Evolutionary conservation across 441 rosid genomes (phyloP).

Genomic region (Mallotus japonicus): DNA sequence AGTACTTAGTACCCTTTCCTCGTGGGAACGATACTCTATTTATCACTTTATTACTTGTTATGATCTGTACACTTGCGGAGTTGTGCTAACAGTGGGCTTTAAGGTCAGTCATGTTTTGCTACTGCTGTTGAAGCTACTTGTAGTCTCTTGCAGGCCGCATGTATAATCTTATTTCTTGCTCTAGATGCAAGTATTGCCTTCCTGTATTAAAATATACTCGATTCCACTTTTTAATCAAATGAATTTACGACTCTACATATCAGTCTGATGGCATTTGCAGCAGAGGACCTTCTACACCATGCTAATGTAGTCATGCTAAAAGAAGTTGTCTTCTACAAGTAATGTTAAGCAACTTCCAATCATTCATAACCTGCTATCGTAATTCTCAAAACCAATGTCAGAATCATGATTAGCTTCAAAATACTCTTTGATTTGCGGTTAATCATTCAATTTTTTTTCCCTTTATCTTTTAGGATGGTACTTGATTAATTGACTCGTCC

Average conservation of each 20-base stretch:
- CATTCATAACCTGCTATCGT: no score
- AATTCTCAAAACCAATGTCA: no score
- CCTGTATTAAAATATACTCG: background rate
- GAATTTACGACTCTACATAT: background rate
- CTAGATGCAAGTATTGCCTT: background rate
- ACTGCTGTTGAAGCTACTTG: conserved; percentile 61
- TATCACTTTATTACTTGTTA: no score
- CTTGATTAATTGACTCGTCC: background rate
- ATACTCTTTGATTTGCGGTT: background rate
- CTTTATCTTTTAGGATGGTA: background rate
- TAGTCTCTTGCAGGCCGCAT: conserved; percentile 64
- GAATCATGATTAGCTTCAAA: no score
- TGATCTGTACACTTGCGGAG: no score
- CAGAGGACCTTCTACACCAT: conserved; percentile 10
- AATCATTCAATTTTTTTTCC: no score
- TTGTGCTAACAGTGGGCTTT: conserved; percentile 38
- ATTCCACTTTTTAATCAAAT: background rate
- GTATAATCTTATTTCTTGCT: conserved; percentile 30
- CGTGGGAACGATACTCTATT: no score
- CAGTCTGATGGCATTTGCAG: background rate
- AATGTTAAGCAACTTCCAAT: no score
- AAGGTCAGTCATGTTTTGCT: conserved; percentile 56
- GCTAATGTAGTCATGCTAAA: background rate
- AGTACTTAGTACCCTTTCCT: no score
- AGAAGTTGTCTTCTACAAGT: background rate